A percentile compares a stretch with the other conserved stretches of the same genome.
Conservation (phyloP, 1,139 yeast genomes). For the Taphrina deformans region DNA sequence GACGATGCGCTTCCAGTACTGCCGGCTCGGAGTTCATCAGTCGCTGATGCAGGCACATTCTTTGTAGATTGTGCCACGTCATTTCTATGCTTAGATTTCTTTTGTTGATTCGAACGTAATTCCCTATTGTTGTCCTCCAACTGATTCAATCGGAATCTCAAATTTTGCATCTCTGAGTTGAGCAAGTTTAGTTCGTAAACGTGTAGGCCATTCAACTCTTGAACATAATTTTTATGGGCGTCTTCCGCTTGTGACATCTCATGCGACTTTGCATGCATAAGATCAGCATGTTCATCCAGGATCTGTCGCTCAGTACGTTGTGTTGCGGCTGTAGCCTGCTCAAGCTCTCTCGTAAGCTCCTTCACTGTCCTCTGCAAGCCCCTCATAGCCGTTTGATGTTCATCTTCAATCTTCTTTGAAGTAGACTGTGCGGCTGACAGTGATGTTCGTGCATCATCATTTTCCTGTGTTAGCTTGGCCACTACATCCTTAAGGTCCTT, state of each 20-base stretch:
- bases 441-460: neutral
- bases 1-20: neutral
- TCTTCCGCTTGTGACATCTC: neutral
- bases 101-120: neutral
- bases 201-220: neutral
- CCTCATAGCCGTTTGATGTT: neutral
- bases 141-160: neutral
- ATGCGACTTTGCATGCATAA: neutral
- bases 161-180: neutral
- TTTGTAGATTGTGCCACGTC: neutral
- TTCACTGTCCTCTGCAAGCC: neutral
- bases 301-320: neutral
- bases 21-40: neutral
- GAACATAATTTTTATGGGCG: neutral
- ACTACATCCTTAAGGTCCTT: neutral
- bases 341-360: neutral
- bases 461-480: neutral
- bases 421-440: neutral
- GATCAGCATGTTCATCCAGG: neutral
- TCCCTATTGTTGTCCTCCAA: neutral
- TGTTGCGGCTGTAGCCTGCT: neutral
- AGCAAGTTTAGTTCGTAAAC: neutral
- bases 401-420: neutral
- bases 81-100: neutral
- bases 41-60: neutral